A percentile compares a stretch with the other conserved stretches of the same genome.
phyloP scores from a whole-genome alignment of 352 stramenopile genomes.

The Phytophthora brassicae region DNA sequence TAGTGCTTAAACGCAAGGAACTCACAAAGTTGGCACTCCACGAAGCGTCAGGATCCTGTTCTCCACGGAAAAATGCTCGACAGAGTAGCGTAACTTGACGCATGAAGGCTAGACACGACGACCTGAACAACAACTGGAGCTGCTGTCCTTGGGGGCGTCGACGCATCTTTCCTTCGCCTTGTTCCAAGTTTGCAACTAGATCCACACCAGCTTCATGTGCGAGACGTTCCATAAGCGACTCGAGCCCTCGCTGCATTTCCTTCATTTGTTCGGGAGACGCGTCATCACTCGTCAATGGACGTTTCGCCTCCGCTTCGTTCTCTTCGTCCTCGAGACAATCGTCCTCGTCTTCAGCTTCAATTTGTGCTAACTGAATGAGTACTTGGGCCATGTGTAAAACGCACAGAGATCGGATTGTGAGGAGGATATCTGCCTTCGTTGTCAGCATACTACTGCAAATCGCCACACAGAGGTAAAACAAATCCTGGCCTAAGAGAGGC shows the following conservation, averaged over 20 bases:
- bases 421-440: conserved; percentile 77
- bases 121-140: conserved; percentile 73
- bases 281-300: conserved; percentile 3
- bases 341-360: conserved; percentile 60
- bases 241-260: conserved; percentile 50
- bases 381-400: conserved; percentile 81
- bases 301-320: conserved; percentile 14
- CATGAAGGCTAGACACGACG: conserved; percentile 74
- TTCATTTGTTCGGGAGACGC: conserved; percentile 32
- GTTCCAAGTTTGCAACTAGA: conserved; percentile 16
- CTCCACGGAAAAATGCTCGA: conserved; percentile 75
- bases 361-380: conserved; percentile 60
- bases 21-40: conserved; percentile 83
- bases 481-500: conserved; percentile 70
- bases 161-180: neutral
- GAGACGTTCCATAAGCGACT: conserved; percentile 56
- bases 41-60: conserved; percentile 72
- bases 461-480: conserved; percentile 75
- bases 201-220: conserved; percentile 46
- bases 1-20: conserved; percentile 69
- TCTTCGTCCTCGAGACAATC: conserved; percentile 42
- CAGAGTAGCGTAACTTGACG: conserved; percentile 76
- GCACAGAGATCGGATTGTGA: conserved; percentile 76
- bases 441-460: conserved; percentile 80
- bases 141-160: conserved; percentile 43